Percentiles rank a stretch among this genome's conserved stretches.
Conservation (phyloP, 306 rosid genomes). For the Alnus rubra region DNA sequence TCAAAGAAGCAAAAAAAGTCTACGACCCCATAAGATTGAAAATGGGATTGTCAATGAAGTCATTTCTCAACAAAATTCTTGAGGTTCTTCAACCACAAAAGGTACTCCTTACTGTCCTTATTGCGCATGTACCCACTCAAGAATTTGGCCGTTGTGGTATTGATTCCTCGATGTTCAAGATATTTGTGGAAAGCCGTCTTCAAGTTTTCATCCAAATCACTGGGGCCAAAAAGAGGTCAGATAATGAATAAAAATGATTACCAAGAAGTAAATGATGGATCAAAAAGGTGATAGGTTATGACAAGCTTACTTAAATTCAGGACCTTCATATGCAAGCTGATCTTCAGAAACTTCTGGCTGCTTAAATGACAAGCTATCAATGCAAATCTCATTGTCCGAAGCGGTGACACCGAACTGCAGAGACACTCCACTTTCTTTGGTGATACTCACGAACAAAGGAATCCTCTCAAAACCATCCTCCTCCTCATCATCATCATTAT, state of each 20-base stretch:
- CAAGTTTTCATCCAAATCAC: constrained; percentile 88
- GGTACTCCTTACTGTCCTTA: constrained; percentile 69
- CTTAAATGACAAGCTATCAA: constrained; percentile 72
- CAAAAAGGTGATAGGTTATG: background rate
- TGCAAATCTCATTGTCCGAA: constrained; percentile 59
- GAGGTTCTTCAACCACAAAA: constrained; percentile 75
- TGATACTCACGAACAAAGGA: constrained; percentile 70
- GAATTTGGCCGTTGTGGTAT: constrained; percentile 51
- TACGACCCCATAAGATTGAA: constrained; percentile 1
- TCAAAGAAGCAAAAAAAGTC: constrained; percentile 12
- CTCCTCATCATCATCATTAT: constrained; percentile 14
- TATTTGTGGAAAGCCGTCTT: constrained; percentile 77
- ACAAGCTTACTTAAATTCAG: constrained; percentile 66
- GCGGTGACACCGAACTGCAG: constrained; percentile 85
- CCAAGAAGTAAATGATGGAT: background rate
- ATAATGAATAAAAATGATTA: background rate
- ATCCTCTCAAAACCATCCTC: constrained; percentile 24
- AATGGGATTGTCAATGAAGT: constrained; percentile 12
- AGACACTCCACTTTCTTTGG: constrained; percentile 51
- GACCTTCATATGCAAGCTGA: constrained; percentile 74
- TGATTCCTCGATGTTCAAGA: constrained; percentile 77
- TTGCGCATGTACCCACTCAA: constrained; percentile 68
- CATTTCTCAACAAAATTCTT: constrained; percentile 69
- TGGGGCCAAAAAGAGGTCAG: constrained; percentile 22
- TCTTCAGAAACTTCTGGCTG: constrained; percentile 54